Percentiles rank a stretch among this genome's conserved stretches.
These are phyloP conservation scores for Ensete glaucum DNA, from an alignment of 176 grass and related monocot genomes.

Conservation along the genomic window DNA sequence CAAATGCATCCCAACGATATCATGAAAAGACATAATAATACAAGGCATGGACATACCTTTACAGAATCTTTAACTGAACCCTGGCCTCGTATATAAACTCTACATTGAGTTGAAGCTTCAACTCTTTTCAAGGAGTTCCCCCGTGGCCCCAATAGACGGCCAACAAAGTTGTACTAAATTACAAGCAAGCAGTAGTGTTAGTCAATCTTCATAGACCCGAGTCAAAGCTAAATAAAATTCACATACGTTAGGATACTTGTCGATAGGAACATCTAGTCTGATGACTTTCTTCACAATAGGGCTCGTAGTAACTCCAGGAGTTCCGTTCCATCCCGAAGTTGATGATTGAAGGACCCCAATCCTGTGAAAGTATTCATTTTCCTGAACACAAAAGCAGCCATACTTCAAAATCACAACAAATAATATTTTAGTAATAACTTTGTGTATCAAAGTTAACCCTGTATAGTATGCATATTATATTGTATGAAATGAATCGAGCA, in stretches of 20 bases:
- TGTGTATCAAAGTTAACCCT: too few relatives aligned
- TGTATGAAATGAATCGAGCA: background rate
- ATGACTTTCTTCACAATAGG: constrained; percentile 83
- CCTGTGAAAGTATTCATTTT: constrained; percentile 50
- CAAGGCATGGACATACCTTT: constrained; percentile 39
- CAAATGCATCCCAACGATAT: too few relatives aligned
- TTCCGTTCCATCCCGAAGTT: constrained; percentile 56
- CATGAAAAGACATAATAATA: background rate
- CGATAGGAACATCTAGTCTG: constrained; percentile 83
- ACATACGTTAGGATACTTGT: constrained; percentile 90
- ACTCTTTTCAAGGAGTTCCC: constrained; percentile 99
- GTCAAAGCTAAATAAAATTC: constrained; percentile 11
- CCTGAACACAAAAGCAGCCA: background rate
- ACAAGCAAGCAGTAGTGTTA: constrained; percentile 20
- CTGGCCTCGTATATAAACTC: constrained; percentile 87
- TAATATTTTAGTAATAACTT: too few relatives aligned
- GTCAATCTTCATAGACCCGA: background rate
- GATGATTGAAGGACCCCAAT: constrained; percentile 60
- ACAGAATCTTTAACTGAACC: constrained; percentile 94
- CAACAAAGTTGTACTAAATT: constrained; percentile 89
- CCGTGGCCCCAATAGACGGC: constrained; percentile 81
- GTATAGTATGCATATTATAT: too few relatives aligned
- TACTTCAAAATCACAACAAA: constrained; percentile 3
- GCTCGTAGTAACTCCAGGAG: constrained; percentile 39
- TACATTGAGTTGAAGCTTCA: constrained; percentile 90